Conservation (phyloP, 1,284 basidiomycete species). For the Apiotrichum veenhuisii region DNA sequence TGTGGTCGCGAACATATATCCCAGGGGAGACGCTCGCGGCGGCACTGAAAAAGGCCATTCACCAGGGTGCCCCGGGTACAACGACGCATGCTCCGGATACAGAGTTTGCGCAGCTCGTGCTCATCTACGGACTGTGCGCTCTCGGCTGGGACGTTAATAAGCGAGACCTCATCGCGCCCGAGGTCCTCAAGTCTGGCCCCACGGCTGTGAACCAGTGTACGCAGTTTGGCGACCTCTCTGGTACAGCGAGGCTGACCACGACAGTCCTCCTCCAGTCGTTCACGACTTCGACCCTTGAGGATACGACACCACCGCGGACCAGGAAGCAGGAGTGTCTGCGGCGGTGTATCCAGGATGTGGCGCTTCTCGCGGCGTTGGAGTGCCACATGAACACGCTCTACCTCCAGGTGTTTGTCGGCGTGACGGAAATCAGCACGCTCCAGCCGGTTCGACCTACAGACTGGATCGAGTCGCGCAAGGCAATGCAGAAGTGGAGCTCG, state of each 20-base stretch:
- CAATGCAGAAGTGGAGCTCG: constrained; percentile 1
- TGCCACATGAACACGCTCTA: constrained; percentile 1
- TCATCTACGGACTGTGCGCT: constrained; percentile 5
- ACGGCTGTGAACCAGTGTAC: background rate
- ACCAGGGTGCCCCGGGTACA: background rate
- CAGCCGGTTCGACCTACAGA: constrained; percentile 11
- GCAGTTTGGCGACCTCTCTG: background rate
- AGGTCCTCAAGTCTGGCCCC: constrained; percentile 1
- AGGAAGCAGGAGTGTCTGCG: constrained; percentile 3
- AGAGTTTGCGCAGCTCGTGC: constrained; percentile 9
- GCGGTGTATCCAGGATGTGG: background rate
- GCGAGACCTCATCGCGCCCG: constrained; percentile 8
- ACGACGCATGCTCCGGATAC: background rate
- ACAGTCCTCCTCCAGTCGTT: constrained; percentile 1
- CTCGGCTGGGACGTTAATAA: constrained; percentile 11
- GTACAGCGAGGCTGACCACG: background rate
- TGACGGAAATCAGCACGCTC: constrained; percentile 1
- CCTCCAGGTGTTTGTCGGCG: constrained; percentile 10
- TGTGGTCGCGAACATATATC: background rate
- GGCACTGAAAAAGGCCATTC: background rate
- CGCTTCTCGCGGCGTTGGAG: constrained; percentile 1
- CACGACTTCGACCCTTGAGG: background rate
- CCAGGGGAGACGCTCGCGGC: constrained; percentile 11
- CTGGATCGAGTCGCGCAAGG: constrained; percentile 6
- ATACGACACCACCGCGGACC: background rate